Evolutionary conservation across 495 filamentous ascomycete species (phyloP).

Genomic region (Parathielavia hyrcaniae): DNA sequence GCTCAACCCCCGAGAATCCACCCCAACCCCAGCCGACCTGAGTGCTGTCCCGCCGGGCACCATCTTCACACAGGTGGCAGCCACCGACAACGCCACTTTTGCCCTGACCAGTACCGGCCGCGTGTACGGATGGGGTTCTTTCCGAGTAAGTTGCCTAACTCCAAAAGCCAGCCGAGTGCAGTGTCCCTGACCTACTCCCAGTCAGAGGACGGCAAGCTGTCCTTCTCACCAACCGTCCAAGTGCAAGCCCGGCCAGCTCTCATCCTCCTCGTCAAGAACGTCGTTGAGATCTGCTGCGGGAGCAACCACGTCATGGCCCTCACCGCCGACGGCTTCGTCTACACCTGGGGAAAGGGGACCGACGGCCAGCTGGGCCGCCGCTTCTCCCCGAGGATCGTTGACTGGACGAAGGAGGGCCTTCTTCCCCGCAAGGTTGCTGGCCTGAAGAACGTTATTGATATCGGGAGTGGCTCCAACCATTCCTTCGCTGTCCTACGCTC

Average conservation of each 20-base stretch:
- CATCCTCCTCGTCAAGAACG: conserved; percentile 42
- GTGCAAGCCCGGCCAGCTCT: conserved; percentile 10
- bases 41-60: conserved; percentile 49
- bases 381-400: conserved; percentile 43
- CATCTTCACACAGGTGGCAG: conserved; percentile 52
- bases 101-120: conserved; percentile 56
- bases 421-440: conserved; percentile 51
- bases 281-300: conserved; percentile 52
- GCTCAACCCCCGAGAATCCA: conserved; percentile 55
- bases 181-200: background rate
- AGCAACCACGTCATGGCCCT: conserved; percentile 64
- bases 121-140: conserved; percentile 70
- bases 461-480: conserved; percentile 57
- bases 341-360: conserved; percentile 59
- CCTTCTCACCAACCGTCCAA: conserved; percentile 9
- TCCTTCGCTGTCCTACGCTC: conserved; percentile 65
- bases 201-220: conserved; percentile 13
- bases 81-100: conserved; percentile 58
- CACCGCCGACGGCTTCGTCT: conserved; percentile 52
- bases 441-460: conserved; percentile 45
- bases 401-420: conserved; percentile 42
- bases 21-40: conserved; percentile 45
- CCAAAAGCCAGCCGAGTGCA: background rate
- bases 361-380: conserved; percentile 61
- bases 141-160: conserved; percentile 38